A percentile compares a stretch with the other conserved stretches of the same genome.
Evolutionary conservation across 2,329 filamentous ascomycete species (phyloP).

Genomic region (Xylariaceae sp.): DNA sequence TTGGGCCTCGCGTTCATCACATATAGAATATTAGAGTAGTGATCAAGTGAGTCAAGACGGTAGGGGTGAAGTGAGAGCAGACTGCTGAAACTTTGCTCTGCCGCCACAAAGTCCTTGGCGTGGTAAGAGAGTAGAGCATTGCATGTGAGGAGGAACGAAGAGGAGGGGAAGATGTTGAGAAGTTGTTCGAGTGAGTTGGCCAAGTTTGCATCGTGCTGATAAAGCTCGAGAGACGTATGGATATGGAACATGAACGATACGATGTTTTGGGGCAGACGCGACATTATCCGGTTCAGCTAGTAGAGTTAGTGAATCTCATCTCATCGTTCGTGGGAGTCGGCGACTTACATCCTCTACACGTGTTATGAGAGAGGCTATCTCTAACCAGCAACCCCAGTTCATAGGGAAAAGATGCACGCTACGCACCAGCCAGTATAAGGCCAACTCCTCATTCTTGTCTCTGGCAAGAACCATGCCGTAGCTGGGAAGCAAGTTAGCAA

Average conservation of each 20-base stretch:
- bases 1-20: conserved; percentile 85
- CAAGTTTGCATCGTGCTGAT: conserved; percentile 72
- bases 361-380: conserved; percentile 75
- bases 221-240: conserved; percentile 84
- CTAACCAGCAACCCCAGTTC: conserved; percentile 97
- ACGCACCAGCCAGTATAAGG: conserved; percentile 78
- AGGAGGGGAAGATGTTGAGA: conserved; percentile 76
- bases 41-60: conserved; percentile 82
- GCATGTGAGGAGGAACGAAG: conserved; percentile 85
- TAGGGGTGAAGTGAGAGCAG: conserved; percentile 69
- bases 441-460: conserved; percentile 81
- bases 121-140: conserved; percentile 86
- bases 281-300: conserved; percentile 65
- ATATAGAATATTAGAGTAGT: conserved; percentile 96
- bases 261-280: conserved; percentile 78
- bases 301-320: conserved; percentile 25
- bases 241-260: conserved; percentile 93
- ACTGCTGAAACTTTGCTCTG: conserved; percentile 67
- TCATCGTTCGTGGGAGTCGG: not conserved
- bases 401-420: conserved; percentile 87
- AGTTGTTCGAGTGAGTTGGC: conserved; percentile 72
- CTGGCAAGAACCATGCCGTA: conserved; percentile 89
- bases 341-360: conserved; percentile 71
- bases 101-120: conserved; percentile 69
- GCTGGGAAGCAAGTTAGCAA: conserved; percentile 32